phyloP scores from a whole-genome alignment of 2,329 filamentous ascomycete species.

The Knufia petricola region DNA sequence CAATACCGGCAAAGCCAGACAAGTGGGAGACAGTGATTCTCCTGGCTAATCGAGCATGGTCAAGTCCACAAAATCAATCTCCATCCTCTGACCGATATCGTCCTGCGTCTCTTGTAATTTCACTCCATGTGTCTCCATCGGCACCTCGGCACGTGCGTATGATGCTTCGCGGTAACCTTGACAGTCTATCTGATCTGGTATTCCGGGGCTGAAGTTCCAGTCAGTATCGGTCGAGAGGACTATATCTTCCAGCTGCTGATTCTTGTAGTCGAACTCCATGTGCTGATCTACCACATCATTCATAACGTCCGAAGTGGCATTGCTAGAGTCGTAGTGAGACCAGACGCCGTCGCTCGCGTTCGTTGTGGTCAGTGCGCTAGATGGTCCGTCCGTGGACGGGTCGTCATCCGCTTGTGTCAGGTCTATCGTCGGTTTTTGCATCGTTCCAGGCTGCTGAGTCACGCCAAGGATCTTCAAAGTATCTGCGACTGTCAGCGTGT shows the following conservation, averaged over 20 bases:
- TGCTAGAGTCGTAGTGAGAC: too few relatives aligned
- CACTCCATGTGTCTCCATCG: not conserved
- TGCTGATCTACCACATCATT: too few relatives aligned
- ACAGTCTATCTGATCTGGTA: too few relatives aligned
- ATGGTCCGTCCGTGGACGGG: not conserved
- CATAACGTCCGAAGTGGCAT: too few relatives aligned
- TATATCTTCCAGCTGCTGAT: too few relatives aligned
- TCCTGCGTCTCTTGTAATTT: not conserved
- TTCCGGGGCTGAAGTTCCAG: too few relatives aligned
- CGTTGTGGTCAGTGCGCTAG: not conserved
- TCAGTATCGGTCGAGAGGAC: too few relatives aligned
- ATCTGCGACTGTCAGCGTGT: not conserved
- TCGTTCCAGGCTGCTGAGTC: not conserved
- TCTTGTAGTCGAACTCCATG: too few relatives aligned
- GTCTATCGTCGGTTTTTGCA: not conserved
- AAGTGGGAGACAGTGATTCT: too few relatives aligned
- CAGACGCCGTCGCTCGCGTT: too few relatives aligned
- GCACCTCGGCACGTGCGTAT: not conserved
- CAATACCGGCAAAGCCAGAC: too few relatives aligned
- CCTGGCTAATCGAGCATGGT: conserved; percentile 3
- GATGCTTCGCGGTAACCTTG: not conserved
- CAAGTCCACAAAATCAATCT: conserved; percentile 1
- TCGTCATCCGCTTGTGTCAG: not conserved
- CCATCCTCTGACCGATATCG: not conserved
- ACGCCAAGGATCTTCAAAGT: not conserved